Conservation (phyloP, 192 early-diverging fungal genomes). For the Oehlia diaphana region DNA sequence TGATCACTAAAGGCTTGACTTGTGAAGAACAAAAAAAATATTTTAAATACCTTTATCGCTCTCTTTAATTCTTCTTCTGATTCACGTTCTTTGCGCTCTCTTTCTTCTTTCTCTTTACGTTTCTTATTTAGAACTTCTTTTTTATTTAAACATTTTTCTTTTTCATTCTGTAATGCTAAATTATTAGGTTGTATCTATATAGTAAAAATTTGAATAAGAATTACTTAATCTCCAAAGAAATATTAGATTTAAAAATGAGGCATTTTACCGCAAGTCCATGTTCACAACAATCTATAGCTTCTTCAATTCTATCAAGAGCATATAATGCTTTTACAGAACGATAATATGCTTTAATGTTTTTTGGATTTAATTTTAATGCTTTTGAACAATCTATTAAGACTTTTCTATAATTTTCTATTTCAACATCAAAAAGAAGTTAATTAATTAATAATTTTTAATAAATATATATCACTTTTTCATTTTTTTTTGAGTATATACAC, state of each 20-base stretch:
- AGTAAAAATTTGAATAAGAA: not conserved
- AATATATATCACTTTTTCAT: not conserved
- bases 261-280: conserved; percentile 65
- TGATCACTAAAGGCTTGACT: not conserved
- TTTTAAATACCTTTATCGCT: conserved; percentile 45
- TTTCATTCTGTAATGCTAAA: conserved; percentile 29
- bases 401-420: conserved; percentile 74
- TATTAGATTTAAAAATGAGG: conserved; percentile 45
- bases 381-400: conserved; percentile 88
- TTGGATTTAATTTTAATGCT: conserved; percentile 75
- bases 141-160: conserved; percentile 39
- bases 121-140: conserved; percentile 48
- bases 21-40: not conserved
- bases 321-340: conserved; percentile 82
- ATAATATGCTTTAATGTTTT: conserved; percentile 92
- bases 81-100: conserved; percentile 46
- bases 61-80: conserved; percentile 50
- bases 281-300: conserved; percentile 85
- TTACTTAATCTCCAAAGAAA: not conserved
- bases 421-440: conserved; percentile 13
- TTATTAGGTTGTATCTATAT: conserved; percentile 29
- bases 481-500: not conserved
- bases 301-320: conserved; percentile 75
- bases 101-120: conserved; percentile 50
- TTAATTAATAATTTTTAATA: not conserved